phyloP scores from a whole-genome alignment of 805 yeast species.

The Yamadazyma akitaensis region DNA sequence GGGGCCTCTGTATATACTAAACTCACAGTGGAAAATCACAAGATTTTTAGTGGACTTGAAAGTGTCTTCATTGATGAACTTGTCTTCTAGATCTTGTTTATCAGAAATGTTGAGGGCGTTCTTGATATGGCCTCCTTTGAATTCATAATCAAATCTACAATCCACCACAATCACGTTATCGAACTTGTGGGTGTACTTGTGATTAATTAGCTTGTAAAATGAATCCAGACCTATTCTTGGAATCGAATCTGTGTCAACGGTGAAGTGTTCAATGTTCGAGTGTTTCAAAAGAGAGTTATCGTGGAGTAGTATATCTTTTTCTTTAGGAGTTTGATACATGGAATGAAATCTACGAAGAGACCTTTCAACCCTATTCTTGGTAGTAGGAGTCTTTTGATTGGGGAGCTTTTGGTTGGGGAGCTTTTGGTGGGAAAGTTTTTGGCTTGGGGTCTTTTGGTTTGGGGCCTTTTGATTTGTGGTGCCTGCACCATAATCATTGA shows the following conservation, averaged over 20 bases:
- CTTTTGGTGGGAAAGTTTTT: too few species aligned
- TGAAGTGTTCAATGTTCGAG: constrained; percentile 28
- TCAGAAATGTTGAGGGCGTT: constrained; percentile 77
- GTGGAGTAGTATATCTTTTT: constrained; percentile 17
- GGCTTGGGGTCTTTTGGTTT: too few species aligned
- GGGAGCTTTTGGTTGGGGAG: too few species aligned
- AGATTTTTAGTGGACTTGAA: constrained; percentile 24
- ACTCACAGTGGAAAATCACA: constrained; percentile 91
- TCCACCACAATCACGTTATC: constrained; percentile 66
- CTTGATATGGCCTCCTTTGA: constrained; percentile 85
- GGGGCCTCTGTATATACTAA: constrained; percentile 92
- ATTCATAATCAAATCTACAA: constrained; percentile 92
- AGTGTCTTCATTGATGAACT: constrained; percentile 35
- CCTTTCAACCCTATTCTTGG: not conserved
- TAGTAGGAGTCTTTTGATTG: not conserved
- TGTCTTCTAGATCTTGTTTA: constrained; percentile 62
- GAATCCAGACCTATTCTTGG: constrained; percentile 64
- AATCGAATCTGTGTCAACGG: constrained; percentile 52
- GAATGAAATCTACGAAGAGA: constrained; percentile 58
- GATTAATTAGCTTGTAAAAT: constrained; percentile 55
- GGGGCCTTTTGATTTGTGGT: not conserved
- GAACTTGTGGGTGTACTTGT: constrained; percentile 46
- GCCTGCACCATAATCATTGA: constrained; percentile 2
- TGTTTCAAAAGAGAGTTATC: constrained; percentile 32
- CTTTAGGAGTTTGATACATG: constrained; percentile 55